Evolutionary conservation across 768 basidiomycete genomes (phyloP).

Genomic region (Serendipita indica): DNA sequence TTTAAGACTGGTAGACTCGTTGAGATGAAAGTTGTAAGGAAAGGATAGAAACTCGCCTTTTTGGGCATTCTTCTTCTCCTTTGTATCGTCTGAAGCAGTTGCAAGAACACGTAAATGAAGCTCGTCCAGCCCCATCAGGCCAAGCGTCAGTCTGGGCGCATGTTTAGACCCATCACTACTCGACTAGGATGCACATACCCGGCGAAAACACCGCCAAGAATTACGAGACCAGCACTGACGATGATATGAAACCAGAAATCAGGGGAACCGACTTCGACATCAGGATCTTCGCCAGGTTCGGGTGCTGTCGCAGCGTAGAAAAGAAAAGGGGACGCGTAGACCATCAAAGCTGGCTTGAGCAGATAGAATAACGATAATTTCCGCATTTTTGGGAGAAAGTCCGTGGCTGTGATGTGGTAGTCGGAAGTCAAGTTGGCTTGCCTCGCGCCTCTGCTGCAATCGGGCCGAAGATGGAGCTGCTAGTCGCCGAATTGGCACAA

Average conservation of each 20-base stretch:
- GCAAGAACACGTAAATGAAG: constrained; percentile 78
- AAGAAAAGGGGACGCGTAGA: neutral
- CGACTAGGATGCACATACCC: constrained; percentile 39
- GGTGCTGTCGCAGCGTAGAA: neutral
- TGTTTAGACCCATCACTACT: neutral
- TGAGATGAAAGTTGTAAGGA: neutral
- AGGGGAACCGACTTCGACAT: constrained; percentile 31
- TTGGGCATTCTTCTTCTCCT: constrained; percentile 53
- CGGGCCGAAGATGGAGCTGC: constrained; percentile 9
- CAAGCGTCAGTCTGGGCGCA: constrained; percentile 57
- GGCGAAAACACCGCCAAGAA: constrained; percentile 83
- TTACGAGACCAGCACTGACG: constrained; percentile 52
- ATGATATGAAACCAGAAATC: constrained; percentile 64
- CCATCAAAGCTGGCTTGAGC: neutral
- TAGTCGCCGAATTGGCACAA: constrained; percentile 1
- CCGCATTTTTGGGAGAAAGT: neutral
- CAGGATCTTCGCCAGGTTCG: neutral
- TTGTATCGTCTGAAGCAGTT: constrained; percentile 58
- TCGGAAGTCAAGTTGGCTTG: neutral
- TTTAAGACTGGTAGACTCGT: constrained; percentile 26
- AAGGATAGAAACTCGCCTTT: constrained; percentile 32
- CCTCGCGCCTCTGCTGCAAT: too few relatives aligned
- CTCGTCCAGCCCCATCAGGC: constrained; percentile 87
- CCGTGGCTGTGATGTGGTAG: constrained; percentile 7
- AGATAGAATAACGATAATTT: constrained; percentile 5